phyloP scores from a whole-genome alignment of 2,329 filamentous ascomycete genomes.

The Colletotrichum nymphaeae region DNA sequence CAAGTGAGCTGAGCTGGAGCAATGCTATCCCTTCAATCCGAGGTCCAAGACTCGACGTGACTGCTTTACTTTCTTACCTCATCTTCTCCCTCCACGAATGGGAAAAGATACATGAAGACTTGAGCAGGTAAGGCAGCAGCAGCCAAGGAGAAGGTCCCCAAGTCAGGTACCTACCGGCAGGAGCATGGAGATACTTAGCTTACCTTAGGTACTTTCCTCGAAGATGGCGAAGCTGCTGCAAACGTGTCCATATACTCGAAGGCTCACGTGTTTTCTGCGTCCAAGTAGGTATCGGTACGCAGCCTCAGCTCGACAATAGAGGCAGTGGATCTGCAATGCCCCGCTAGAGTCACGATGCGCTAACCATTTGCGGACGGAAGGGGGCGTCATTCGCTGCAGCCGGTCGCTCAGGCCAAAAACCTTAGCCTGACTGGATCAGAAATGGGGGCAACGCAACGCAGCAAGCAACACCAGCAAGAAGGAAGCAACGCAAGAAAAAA shows the following conservation, averaged over 20 bases:
- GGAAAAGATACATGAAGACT: background rate
- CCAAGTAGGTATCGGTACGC: background rate
- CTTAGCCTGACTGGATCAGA: constrained; percentile 20
- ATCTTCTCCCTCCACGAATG: constrained; percentile 1
- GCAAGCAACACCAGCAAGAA: background rate
- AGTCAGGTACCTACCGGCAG: constrained; percentile 8
- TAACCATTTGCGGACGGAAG: constrained; percentile 7
- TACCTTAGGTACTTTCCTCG: constrained; percentile 11
- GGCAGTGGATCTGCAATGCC: constrained; percentile 30
- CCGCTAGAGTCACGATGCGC: constrained; percentile 4
- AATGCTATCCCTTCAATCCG: background rate
- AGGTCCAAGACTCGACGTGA: background rate
- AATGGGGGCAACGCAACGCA: background rate
- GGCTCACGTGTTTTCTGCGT: background rate
- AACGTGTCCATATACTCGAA: constrained; percentile 5
- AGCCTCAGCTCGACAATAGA: constrained; percentile 17
- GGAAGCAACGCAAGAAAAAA: background rate
- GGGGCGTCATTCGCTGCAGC: constrained; percentile 35
- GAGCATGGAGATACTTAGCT: background rate
- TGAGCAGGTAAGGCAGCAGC: background rate
- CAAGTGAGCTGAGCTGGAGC: background rate
- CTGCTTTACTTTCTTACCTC: constrained; percentile 28
- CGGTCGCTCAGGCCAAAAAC: constrained; percentile 31
- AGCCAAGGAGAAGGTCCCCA: background rate
- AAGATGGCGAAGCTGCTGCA: background rate